Percentiles rank a stretch among this genome's conserved stretches.
phyloP scores from a whole-genome alignment of 495 filamentous ascomycete genomes.

The Aspergillus affinis region DNA sequence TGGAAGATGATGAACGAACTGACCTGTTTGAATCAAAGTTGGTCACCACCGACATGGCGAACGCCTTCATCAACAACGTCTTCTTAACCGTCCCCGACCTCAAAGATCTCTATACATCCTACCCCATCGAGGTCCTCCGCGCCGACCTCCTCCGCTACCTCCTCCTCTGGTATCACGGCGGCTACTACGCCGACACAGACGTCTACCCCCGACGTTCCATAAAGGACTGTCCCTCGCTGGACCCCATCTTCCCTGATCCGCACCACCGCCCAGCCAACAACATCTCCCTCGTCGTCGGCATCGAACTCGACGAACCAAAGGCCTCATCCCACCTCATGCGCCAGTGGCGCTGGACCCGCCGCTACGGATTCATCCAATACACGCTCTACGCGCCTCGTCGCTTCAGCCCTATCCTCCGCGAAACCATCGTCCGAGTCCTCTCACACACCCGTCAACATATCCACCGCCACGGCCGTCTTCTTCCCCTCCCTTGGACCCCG shows the following conservation, averaged over 20 bases:
- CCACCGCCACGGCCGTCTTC: conserved; percentile 8
- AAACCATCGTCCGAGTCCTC: conserved; percentile 38
- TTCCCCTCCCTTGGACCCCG: conserved; percentile 12
- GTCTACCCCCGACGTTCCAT: conserved; percentile 33
- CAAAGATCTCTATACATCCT: conserved; percentile 29
- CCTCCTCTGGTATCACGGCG: conserved; percentile 48
- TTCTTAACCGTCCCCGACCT: conserved; percentile 34
- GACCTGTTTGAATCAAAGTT: conserved; percentile 18
- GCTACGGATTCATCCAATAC: conserved; percentile 44
- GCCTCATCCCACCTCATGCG: conserved; percentile 34
- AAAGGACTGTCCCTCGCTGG: conserved; percentile 31
- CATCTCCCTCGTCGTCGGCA: conserved; percentile 38
- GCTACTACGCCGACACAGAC: conserved; percentile 53
- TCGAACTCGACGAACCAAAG: conserved; percentile 44
- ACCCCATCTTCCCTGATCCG: conserved; percentile 17
- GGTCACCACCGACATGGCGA: conserved; percentile 29
- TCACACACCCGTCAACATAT: conserved; percentile 35
- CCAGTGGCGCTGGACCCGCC: conserved; percentile 41
- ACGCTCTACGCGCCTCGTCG: conserved; percentile 40
- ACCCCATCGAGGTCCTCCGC: conserved; percentile 39
- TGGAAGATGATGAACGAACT: not conserved
- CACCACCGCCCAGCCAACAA: conserved; percentile 17
- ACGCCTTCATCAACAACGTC: conserved; percentile 28
- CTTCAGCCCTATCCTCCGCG: conserved; percentile 39
- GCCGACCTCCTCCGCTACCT: conserved; percentile 53